Conservation (phyloP, 495 filamentous ascomycete genomes). For the Hypoxylon intermedium region DNA sequence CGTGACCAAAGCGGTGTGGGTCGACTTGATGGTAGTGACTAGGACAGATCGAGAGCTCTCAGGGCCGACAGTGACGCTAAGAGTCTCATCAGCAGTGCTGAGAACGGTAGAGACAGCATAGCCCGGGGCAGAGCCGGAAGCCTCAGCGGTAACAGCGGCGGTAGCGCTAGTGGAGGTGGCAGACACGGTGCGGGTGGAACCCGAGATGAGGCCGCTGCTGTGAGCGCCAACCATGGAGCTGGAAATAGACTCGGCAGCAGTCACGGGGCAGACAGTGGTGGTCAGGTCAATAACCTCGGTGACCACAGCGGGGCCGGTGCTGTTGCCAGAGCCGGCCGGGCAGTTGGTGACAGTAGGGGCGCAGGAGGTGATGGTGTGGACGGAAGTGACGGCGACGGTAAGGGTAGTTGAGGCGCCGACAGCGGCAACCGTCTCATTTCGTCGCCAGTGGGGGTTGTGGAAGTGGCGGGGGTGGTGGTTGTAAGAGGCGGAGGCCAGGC, state of each 20-base stretch:
- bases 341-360: constrained; percentile 69
- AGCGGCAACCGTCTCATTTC: constrained; percentile 44
- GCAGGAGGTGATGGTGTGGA: constrained; percentile 68
- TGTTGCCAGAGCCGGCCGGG: constrained; percentile 56
- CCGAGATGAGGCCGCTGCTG: constrained; percentile 47
- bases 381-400: constrained; percentile 62
- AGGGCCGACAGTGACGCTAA: constrained; percentile 52
- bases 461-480: constrained; percentile 50
- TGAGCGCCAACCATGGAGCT: constrained; percentile 47
- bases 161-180: constrained; percentile 19
- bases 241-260: constrained; percentile 49
- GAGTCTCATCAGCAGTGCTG: constrained; percentile 37
- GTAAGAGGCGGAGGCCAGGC: constrained; percentile 50
- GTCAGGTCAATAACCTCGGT: constrained; percentile 56
- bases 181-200: constrained; percentile 40
- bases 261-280: constrained; percentile 55
- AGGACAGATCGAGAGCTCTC: constrained; percentile 44
- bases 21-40: constrained; percentile 49
- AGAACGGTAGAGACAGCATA: constrained; percentile 27
- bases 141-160: constrained; percentile 30
- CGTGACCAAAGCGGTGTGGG: constrained; percentile 38
- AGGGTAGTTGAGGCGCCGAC: constrained; percentile 48
- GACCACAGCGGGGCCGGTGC: constrained; percentile 49
- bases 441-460: constrained; percentile 46
- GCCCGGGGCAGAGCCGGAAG: constrained; percentile 21